Conservation (phyloP, 345 rosid genomes). For the Eutrema japonicum region DNA sequence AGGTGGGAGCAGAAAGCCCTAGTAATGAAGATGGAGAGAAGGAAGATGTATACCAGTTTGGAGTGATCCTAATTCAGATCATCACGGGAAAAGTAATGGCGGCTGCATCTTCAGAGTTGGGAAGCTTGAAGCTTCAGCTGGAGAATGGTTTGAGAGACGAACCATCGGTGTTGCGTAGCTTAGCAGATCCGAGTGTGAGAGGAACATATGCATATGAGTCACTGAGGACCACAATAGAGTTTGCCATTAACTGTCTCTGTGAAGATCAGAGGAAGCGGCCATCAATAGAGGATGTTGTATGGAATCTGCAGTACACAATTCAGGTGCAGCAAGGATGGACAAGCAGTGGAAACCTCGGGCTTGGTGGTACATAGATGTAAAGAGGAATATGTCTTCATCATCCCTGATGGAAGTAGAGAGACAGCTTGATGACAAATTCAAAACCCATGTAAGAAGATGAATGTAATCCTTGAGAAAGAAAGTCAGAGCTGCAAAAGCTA, state of each 20-base stretch:
- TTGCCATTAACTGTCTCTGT: constrained; percentile 72
- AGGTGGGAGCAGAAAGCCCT: constrained; percentile 67
- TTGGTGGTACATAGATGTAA: constrained; percentile 42
- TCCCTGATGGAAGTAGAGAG: constrained; percentile 10
- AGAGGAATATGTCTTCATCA: background rate
- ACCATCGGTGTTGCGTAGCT: constrained; percentile 54
- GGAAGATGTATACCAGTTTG: constrained; percentile 92
- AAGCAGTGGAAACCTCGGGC: constrained; percentile 74
- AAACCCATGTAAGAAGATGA: constrained; percentile 3
- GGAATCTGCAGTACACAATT: constrained; percentile 90
- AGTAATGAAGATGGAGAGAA: constrained; percentile 62
- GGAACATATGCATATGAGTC: constrained; percentile 85
- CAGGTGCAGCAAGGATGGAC: constrained; percentile 94
- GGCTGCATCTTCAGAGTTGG: constrained; percentile 56
- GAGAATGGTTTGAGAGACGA: constrained; percentile 64
- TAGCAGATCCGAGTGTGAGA: constrained; percentile 65
- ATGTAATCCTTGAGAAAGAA: constrained; percentile 4
- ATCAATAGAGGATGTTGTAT: constrained; percentile 86
- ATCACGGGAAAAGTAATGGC: constrained; percentile 65
- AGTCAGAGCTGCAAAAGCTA: constrained; percentile 24
- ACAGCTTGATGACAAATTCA: background rate
- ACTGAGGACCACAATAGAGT: constrained; percentile 68
- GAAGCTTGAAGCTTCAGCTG: constrained; percentile 62
- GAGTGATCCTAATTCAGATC: constrained; percentile 69
- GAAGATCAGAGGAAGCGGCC: constrained; percentile 66